Evolutionary conservation across 176 grass and related monocot genomes (phyloP), one percentile per base, ranked within the genome.

Genomic region (Avena insularis): DNA sequence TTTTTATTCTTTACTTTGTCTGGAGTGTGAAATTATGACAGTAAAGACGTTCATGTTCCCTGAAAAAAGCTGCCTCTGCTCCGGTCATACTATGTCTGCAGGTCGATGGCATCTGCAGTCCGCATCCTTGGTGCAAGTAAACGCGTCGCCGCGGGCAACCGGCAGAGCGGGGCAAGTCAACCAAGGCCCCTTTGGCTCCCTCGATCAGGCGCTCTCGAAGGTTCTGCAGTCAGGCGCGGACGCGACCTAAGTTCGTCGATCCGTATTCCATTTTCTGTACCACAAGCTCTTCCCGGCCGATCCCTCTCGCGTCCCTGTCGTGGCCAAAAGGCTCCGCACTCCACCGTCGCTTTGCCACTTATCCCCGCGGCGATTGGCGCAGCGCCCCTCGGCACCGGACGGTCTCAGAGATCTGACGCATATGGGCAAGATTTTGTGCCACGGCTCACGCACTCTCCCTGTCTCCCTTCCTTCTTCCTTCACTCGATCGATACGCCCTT

Each of bases 341-440:
- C 46, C 23, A 13, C 65, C 65, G 81, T 60, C 90, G 51, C 86
- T 85, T 88, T 81, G 82, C 27, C 90, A 88, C 86, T 77, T 51
- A 53, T 49, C 53, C 20, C 43, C 3, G 40, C 86, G 40, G 19
- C 51, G 29, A 74, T 80, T 84, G 89, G 73, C 53, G 73, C 29
- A 17, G 46, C 15, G 17, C 66, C 15, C n/a, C 29, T 10, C 9
- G 45, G 9, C 78, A 12, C 80, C 4, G 68, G 15, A 0, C 59
- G 71, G 66, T 51, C 17, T 20, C 50, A 4, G 21, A 79, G 84
- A 86, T 86, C 27, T 58, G 14, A 80, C 51, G 76, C 77, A 16
- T 79, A 86, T 80, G 64, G 64, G 23, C 63, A 16, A 58, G 77
- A 86, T 86, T 58, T 72, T 71, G 12, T 36, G 76, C 76, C 4